Base-by-base conservation (phyloP, 177 flowering plant species). In the Tripterygium wilfordii region DNA sequence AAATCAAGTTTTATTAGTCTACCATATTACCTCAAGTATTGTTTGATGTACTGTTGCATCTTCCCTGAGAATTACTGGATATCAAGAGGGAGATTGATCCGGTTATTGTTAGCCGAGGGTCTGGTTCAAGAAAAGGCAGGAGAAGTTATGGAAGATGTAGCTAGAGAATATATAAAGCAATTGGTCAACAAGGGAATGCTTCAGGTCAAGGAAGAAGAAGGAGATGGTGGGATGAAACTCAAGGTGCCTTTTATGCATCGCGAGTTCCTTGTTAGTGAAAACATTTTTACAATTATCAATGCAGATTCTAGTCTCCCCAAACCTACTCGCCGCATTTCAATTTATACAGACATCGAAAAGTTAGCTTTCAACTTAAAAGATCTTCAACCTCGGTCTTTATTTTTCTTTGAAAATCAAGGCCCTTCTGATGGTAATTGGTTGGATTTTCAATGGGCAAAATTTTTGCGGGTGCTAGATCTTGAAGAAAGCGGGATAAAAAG, bases 1-100 rank as follows among this genome's bases (percentile, higher is more conserved):
- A 1, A 2, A 23, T 9, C 8, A 21, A 36, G 38, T 2, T 51
- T 12, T 9, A 22, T 5, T 10, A 37, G 38, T 19, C 38, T 58
- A 28, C 56, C 56, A 30, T 51, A 58, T 50, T 36, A 44, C 20
- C 50, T 58, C 23, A 25, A 37, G 10, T 8, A 15, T 22, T 45
- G 45, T 31, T 23, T 58, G 18, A 36, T 27, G 32, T 50, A 58
- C 9, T 58, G 62, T 20, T 51, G 45, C 23, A 29, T 51, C 32
- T 58, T 58, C 45, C 62, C 56, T 29, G 45, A 38, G 45, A 16
- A 50, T 45, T 14, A 44, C 51, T 30, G 45, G 45, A 36, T 51
- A 45, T 28, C 17, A 1, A 50, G 45, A 36, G 62, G 56, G 39
- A 51, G 25, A 38, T 24, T 58, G 21, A 49, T 42, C 27, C 16